phyloP scores from a whole-genome alignment of 192 early-diverging fungal genomes.

The Umbelopsis isabellina region DNA sequence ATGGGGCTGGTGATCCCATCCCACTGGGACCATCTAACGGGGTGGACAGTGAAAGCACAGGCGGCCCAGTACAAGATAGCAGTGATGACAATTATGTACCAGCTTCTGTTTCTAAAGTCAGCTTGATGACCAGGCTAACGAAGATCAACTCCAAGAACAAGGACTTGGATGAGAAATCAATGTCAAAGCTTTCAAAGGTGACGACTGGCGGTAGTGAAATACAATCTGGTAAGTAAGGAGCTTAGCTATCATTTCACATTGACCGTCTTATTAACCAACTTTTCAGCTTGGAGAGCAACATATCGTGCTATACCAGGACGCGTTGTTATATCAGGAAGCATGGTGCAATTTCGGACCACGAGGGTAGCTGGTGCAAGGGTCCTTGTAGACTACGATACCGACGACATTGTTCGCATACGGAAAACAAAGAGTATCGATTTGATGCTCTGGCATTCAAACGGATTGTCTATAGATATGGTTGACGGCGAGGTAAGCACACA shows the following conservation, averaged over 20 bases:
- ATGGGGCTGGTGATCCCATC: background rate
- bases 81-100: slow-evolving; percentile 2
- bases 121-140: background rate
- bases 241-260: background rate
- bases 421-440: slow-evolving; percentile 36
- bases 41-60: background rate
- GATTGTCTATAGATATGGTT: slow-evolving; percentile 23
- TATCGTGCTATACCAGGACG: slow-evolving; percentile 25
- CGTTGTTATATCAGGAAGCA: background rate
- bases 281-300: slow-evolving; percentile 13
- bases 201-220: background rate
- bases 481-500: slow-evolving; percentile 22
- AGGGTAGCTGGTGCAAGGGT: slow-evolving; percentile 26
- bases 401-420: slow-evolving; percentile 32
- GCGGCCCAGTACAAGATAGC: background rate
- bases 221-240: background rate
- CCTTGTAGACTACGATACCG: slow-evolving; percentile 23
- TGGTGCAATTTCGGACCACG: slow-evolving; percentile 25
- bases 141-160: background rate
- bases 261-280: background rate
- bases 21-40: background rate
- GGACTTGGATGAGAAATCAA: no score
- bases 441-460: slow-evolving; percentile 31
- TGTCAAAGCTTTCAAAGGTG: background rate
- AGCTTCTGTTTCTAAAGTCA: slow-evolving; percentile 7